phyloP scores from a whole-genome alignment of 2,329 filamentous ascomycete genomes.

The Periconia sp. region DNA sequence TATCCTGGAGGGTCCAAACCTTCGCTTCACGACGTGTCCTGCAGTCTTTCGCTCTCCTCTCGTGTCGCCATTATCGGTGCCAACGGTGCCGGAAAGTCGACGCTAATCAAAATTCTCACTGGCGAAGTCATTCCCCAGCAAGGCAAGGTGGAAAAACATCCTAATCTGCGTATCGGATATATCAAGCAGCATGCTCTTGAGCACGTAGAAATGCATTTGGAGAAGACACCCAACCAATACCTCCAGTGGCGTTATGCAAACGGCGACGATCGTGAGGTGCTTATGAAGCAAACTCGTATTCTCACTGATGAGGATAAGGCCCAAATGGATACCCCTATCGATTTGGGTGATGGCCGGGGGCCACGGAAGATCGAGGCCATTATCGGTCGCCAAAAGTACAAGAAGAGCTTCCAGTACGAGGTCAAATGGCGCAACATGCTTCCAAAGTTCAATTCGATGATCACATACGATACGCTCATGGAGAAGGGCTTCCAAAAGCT shows the following conservation, averaged over 20 bases:
- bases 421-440: slow-evolving; percentile 89
- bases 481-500: slow-evolving; percentile 89
- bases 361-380: slow-evolving; percentile 78
- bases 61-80: slow-evolving; percentile 94
- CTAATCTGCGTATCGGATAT: slow-evolving; percentile 97
- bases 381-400: slow-evolving; percentile 96
- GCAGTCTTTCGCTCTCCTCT: slow-evolving; percentile 83
- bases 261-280: slow-evolving; percentile 93
- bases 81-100: slow-evolving; percentile 98
- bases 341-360: slow-evolving; percentile 81
- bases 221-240: slow-evolving; percentile 99
- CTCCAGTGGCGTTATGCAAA: slow-evolving; percentile 98
- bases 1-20: slow-evolving; percentile 90
- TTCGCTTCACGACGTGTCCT: slow-evolving; percentile 84
- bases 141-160: slow-evolving; percentile 95
- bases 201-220: slow-evolving; percentile 98
- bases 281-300: slow-evolving; percentile 95
- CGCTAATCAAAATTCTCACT: slow-evolving; percentile 94
- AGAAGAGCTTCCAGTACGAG: slow-evolving; percentile 99
- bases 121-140: slow-evolving; percentile 82
- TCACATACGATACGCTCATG: slow-evolving; percentile 87
- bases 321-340: slow-evolving; percentile 89
- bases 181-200: slow-evolving; percentile 99
- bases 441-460: slow-evolving; percentile 89
- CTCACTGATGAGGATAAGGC: slow-evolving; percentile 80